Base-by-base conservation (phyloP, 2,329 filamentous ascomycete species). In the Hypoxylon sp. region DNA sequence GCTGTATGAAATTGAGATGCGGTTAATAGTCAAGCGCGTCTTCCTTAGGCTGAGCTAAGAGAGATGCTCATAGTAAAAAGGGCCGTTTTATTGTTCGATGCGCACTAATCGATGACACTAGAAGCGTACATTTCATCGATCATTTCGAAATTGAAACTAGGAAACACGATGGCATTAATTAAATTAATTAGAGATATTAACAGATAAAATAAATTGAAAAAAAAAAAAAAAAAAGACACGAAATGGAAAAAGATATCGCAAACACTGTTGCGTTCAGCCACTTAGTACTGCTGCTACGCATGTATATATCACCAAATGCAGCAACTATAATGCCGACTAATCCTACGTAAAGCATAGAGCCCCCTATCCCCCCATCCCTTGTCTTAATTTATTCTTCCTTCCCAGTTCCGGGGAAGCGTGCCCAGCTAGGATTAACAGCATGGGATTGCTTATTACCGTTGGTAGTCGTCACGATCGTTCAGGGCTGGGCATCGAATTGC, bases 341-440 rank as follows among this genome's bases (percentile, higher is more conserved):
- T 29, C 35, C 48, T 38, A 49, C 33, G 35, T 57, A 56, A 49
- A 41, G 47, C 33, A 24, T 35, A 27, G 38, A 20, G 37, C 23
- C 42, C 56, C 40, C 31, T 6, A 15, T 51, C 31, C 37, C 42
- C 37, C 20, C 26, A 38, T 37, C 58, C 59, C 59, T 59, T 55
- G 55, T 50, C 51, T 40, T 37, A 56, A 48, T 24, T 47, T 49
- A 48, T 48, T 38, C 15, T 41, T 15, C 29, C 4, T 50, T 49
- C 58, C 55, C 51, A 57, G 61, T 55, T 62, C 61, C 61, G 61
- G 61, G 61, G 61, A 64, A 62, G 58, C 41, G 49, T 59, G 61
- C 20, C 61, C 61, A 58, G 55, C 51, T 15, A 47, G 48, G 61
- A 64, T 64, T 64, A 46, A 48, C 61, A 46, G 52, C 61, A 42